Evolutionary conservation across 2,329 filamentous ascomycete genomes (phyloP), one percentile per base, ranked within the genome.

Genomic region (Neonectria neomacrospora): DNA sequence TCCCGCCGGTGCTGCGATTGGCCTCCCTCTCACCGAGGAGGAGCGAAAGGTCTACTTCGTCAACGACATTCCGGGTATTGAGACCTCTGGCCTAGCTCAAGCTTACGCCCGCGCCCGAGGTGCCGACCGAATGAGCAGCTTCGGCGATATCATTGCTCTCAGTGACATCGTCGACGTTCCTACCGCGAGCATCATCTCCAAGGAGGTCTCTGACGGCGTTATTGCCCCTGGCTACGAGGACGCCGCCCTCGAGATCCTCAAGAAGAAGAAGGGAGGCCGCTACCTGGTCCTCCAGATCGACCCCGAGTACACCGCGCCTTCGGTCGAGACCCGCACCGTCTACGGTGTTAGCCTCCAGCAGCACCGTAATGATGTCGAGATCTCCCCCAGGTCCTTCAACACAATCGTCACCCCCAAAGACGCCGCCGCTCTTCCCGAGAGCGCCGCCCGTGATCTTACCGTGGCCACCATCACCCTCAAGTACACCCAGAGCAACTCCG

Each of bases 11-110:
- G 96, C 95, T 63, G 95, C 96, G 70, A 96, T 99, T 74, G 96
- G 94, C 70, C 89, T 96, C 7, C 93, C 94, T 22, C 86, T 99
- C 68, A 93, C 84, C 68, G 88, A 92, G 42, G 91, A 92, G 55
- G 96, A 99, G 87, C 91, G 92, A 80, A 96, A 97, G 83, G 96
- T 97, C 58, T 99, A 97, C 85, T 97, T 99, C 85, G 96, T 99
- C 63, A 93, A 97, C 75, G 96, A 97, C 76, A 96, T 99, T 73
- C 87, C 89, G 64, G 94, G 93, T 57, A 89, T 99, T 67, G 93
- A 97, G 80, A 87, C 87, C 50, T 98, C 95, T 9, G 86, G 85
- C 45, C 88, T 98, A 32, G 96, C 96, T 23, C 94, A 97, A 81
- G 96, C 96, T 41, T 99, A 99, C 76, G 95, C 96, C 63, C 92